Base-by-base conservation (phyloP, 2,329 filamentous ascomycete genomes). In the Monosporascus ibericus region DNA sequence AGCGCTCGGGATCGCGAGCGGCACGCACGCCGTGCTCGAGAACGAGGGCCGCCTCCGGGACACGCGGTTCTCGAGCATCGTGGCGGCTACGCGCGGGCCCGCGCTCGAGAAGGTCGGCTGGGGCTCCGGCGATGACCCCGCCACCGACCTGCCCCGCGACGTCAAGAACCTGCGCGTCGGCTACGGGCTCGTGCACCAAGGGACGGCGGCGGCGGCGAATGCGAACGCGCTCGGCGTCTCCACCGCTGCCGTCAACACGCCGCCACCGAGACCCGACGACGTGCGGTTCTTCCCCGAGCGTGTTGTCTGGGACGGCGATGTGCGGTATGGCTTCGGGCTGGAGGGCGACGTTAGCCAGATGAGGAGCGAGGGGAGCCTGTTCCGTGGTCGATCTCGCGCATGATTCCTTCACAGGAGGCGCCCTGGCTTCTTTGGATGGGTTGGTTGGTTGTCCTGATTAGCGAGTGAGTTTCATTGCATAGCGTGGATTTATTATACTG, bases 1-100 rank as follows among this genome's bases (percentile, higher is more conserved):
- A 9, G 38, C 62, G 3, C 51, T 55, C 3, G 66, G 64, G 36
- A 59, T 72, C 15, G 55, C 63, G 0, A 58, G 67, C 15, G 72
- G 72, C n/a, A 61, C 66, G 1, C 50, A 65, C 37, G 68, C 71
- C 15, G 58, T 74, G 22, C 52, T 63, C 2, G 63, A 67, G 47
- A 69, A 70, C 52, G 68, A 69, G 49, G 66, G 68, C 40, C 66
- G 69, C 30, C 62, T 68, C 6, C 64, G 70, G 36, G 68, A 72
- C 57, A 69, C 65, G 24, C 63, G 64, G 5, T 71, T 74, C 58
- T 73, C 70, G 8, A 70, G 67, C 57, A 67, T 75, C 48, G 65
- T 73, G n/a, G 70, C 71, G 2, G 70, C 72, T 14, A 73, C 72
- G 17, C 60, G 72, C 25, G 72, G 72, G 1, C 66, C 64, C 1